These are phyloP conservation scores for Venustampulla echinocandica DNA, from an alignment of 495 filamentous ascomycete species.

Conservation along the genomic window DNA sequence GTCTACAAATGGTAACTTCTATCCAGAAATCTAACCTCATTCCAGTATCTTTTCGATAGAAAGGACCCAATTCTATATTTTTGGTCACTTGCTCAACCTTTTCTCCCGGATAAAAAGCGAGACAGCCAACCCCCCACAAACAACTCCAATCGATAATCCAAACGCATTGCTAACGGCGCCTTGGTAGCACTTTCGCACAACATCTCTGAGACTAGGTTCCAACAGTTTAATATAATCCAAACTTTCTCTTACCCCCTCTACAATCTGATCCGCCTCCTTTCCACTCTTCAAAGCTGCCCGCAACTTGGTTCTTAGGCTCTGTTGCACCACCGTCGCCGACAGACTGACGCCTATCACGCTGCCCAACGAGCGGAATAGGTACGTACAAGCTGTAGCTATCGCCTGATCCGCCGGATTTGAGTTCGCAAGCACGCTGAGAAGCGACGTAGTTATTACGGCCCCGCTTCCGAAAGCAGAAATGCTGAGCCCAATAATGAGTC, in stretches of 20 bases:
- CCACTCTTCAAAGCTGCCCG: conserved; percentile 39
- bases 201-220: conserved; percentile 46
- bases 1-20: no score
- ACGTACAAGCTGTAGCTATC: conserved; percentile 74
- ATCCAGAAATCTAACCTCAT: no score
- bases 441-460: conserved; percentile 61
- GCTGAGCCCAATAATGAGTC: conserved; percentile 47
- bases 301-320: conserved; percentile 54
- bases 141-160: conserved; percentile 23
- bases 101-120: conserved; percentile 35
- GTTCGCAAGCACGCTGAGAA: conserved; percentile 59
- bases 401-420: conserved; percentile 60
- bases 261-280: conserved; percentile 58
- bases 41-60: no score
- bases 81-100: conserved; percentile 28
- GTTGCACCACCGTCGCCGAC: conserved; percentile 65
- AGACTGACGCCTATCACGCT: conserved; percentile 65
- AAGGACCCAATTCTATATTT: no score
- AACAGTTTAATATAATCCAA: conserved; percentile 62
- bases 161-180: conserved; percentile 30
- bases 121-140: conserved; percentile 20
- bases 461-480: conserved; percentile 22
- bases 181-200: conserved; percentile 63
- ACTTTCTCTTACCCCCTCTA: conserved; percentile 63
- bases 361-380: conserved; percentile 80